A percentile compares a stretch with the other conserved stretches of the same genome.
These are phyloP conservation scores for Filobasidium floriforme DNA, from an alignment of 768 basidiomycete species.

Conservation along the genomic window DNA sequence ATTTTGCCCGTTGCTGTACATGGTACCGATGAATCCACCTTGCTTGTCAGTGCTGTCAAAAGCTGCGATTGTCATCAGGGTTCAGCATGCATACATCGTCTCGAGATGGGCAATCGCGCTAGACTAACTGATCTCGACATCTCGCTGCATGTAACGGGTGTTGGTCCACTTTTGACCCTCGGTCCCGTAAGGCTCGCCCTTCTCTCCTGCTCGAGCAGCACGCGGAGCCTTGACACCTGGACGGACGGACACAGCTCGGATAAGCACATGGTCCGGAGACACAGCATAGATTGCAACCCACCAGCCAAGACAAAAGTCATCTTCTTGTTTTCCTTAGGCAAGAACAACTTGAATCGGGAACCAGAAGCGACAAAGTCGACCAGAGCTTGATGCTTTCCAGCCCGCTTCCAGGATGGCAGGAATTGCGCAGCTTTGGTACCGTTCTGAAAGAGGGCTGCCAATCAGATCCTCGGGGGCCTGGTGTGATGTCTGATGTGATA, in stretches of 20 bases:
- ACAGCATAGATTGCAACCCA: conserved; percentile 36
- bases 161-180: conserved; percentile 76
- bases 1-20: conserved; percentile 80
- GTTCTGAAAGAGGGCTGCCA: conserved; percentile 47
- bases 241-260: conserved; percentile 8
- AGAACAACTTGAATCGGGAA: conserved; percentile 88
- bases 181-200: conserved; percentile 76
- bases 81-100: no score
- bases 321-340: conserved; percentile 87
- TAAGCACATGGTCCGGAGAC: not conserved
- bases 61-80: conserved; percentile 37
- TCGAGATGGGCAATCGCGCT: not conserved
- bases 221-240: conserved; percentile 84
- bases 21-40: conserved; percentile 85
- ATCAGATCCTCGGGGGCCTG: not conserved
- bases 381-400: conserved; percentile 71
- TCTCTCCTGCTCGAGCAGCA: conserved; percentile 72
- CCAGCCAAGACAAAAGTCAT: conserved; percentile 86
- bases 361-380: conserved; percentile 89
- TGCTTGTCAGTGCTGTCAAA: conserved; percentile 85
- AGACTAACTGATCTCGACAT: conserved; percentile 68
- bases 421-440: conserved; percentile 72
- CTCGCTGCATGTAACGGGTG: conserved; percentile 81
- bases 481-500: no score
- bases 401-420: conserved; percentile 81